Evolutionary conservation across 225 moss, liverwort and hornwort species (phyloP).

Genomic region (Pseudisothecium myosuroides): DNA sequence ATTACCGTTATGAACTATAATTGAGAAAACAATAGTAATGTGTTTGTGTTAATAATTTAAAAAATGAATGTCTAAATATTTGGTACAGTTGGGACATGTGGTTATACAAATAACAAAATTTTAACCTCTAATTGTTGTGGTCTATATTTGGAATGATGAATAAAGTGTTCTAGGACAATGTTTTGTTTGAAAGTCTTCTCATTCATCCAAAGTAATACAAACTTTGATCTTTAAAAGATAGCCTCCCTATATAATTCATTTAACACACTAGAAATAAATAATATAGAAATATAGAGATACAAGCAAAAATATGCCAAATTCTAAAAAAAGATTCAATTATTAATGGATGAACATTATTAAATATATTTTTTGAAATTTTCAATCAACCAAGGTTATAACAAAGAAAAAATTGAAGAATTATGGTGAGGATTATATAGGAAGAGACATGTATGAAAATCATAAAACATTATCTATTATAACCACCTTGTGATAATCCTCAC

Average conservation of each 20-base stretch:
- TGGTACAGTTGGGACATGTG: neutral
- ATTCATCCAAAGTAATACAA: neutral
- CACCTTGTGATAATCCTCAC: no score
- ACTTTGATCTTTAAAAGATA: neutral
- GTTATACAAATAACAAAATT: neutral
- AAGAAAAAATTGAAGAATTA: no score
- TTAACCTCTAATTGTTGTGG: neutral
- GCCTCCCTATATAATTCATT: fast-evolving
- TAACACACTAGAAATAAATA: neutral
- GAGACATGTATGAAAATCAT: neutral
- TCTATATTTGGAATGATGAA: neutral
- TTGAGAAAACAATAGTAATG: neutral
- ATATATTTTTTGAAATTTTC: neutral
- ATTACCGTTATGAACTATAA: neutral
- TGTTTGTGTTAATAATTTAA: neutral
- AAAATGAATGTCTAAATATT: neutral
- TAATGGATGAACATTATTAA: neutral
- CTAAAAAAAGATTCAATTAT: neutral
- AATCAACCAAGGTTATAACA: neutral
- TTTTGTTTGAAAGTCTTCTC: neutral
- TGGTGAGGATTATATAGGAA: neutral
- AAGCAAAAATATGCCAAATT: neutral
- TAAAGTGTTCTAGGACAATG: neutral
- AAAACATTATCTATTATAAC: no score
- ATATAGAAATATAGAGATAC: neutral